These are phyloP conservation scores for Diaporthe sp. DNA, from an alignment of 2,329 filamentous ascomycete genomes.

Conservation along the genomic window DNA sequence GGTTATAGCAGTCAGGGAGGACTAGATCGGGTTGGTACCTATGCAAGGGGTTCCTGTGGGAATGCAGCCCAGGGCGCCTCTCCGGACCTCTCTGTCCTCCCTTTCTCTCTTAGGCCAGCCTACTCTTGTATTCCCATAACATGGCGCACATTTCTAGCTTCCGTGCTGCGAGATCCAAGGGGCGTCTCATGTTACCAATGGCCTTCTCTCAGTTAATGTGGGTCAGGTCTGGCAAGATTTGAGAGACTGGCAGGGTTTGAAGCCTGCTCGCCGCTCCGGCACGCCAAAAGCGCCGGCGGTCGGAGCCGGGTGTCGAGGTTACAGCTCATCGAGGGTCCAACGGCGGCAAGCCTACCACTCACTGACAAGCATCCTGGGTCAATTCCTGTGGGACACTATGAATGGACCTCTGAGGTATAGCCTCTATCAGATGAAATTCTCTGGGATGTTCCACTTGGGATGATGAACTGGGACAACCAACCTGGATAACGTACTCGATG, in stretches of 20 bases:
- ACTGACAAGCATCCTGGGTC: background rate
- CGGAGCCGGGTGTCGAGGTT: background rate
- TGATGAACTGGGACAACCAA: too few relatives aligned
- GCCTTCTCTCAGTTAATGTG: background rate
- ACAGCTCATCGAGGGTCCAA: background rate
- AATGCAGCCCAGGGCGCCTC: too few relatives aligned
- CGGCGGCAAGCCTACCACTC: too few relatives aligned
- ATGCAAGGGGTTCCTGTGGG: too few relatives aligned
- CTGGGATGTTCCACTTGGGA: too few relatives aligned
- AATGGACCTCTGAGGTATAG: background rate
- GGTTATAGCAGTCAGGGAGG: too few relatives aligned
- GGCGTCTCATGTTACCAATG: background rate
- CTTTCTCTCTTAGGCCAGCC: too few relatives aligned
- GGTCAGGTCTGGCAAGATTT: background rate
- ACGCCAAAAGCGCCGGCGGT: background rate
- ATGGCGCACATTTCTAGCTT: too few relatives aligned
- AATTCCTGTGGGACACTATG: background rate
- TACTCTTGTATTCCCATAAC: too few relatives aligned
- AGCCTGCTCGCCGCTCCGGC: background rate
- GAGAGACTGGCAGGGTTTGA: background rate
- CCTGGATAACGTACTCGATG: background rate
- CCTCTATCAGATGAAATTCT: background rate
- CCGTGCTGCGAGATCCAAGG: too few relatives aligned
- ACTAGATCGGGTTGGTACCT: background rate
- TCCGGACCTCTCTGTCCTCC: too few relatives aligned